phyloP scores from a whole-genome alignment of 169 alveolate genomes.

The Plasmodium coatneyi region DNA sequence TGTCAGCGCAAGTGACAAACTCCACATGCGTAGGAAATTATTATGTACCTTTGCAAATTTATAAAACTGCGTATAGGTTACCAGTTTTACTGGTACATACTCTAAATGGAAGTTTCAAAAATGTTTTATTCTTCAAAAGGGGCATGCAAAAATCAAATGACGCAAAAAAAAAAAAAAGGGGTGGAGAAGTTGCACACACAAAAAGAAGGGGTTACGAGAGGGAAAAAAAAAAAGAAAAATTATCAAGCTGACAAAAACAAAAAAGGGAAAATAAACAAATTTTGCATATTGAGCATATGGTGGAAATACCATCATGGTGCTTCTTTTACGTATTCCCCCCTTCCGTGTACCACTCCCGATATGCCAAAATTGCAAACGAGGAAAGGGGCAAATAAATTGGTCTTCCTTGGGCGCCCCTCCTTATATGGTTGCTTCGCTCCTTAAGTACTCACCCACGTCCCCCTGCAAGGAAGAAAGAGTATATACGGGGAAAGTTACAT shows the following conservation, averaged over 20 bases:
- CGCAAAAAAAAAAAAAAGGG: neutral
- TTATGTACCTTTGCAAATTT: neutral
- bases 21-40: neutral
- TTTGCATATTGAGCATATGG: neutral
- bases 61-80: neutral
- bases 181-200: neutral
- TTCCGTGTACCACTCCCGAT: neutral
- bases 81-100: neutral
- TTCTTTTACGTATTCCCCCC: neutral
- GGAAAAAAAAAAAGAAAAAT: neutral
- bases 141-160: neutral
- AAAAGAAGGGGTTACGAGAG: neutral
- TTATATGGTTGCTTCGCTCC: constrained; percentile 63
- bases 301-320: neutral
- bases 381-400: neutral
- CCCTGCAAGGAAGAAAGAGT: constrained; percentile 26
- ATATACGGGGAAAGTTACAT: neutral
- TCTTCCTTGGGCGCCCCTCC: neutral
- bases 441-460: constrained; percentile 75
- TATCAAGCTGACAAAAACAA: neutral
- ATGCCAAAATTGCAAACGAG: neutral
- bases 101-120: neutral
- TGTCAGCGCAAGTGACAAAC: neutral
- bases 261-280: neutral
- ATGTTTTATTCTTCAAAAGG: neutral